Evolutionary conservation across 2,329 filamentous ascomycete species (phyloP).

Genomic region (Alternaria ethzedia): DNA sequence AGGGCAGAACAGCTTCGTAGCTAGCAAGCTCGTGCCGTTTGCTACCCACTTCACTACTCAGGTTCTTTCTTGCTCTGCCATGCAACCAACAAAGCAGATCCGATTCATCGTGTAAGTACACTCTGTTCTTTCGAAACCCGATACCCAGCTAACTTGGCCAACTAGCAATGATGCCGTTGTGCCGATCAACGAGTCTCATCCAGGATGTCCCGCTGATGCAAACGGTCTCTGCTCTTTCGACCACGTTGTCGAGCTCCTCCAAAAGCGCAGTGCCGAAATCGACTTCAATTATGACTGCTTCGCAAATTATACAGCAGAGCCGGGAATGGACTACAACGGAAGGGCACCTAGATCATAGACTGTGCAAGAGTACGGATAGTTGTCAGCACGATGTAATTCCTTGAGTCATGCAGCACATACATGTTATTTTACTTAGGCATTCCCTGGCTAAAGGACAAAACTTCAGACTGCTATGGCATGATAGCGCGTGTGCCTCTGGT

Average conservation of each 20-base stretch:
- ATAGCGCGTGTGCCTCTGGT: background rate
- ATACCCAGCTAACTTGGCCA: background rate
- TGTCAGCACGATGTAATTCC: background rate
- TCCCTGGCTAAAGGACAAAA: background rate
- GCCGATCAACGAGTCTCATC: conserved; percentile 30
- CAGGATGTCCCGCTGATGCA: conserved; percentile 27
- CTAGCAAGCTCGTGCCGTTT: conserved; percentile 38
- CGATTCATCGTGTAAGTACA: conserved; percentile 37
- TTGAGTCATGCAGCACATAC: background rate
- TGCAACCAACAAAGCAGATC: conserved; percentile 34
- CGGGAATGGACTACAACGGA: conserved; percentile 37
- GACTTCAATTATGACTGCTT: conserved; percentile 40
- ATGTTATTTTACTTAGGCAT: background rate
- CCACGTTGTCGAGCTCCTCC: conserved; percentile 33
- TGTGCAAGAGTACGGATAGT: background rate
- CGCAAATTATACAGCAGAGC: conserved; percentile 33
- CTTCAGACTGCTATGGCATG: background rate
- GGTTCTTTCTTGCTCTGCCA: conserved; percentile 31
- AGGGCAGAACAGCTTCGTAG: conserved; percentile 33
- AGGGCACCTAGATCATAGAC: conserved; percentile 18
- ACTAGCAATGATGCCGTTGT: conserved; percentile 39
- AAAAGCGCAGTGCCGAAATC: conserved; percentile 36
- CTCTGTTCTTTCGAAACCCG: background rate
- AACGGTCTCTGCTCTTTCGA: conserved; percentile 40
- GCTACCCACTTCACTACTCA: conserved; percentile 41